Percentiles rank a stretch among this genome's conserved stretches.
phyloP scores from a whole-genome alignment of 108 stramenopile genomes.

The Nitzschia sp. region DNA sequence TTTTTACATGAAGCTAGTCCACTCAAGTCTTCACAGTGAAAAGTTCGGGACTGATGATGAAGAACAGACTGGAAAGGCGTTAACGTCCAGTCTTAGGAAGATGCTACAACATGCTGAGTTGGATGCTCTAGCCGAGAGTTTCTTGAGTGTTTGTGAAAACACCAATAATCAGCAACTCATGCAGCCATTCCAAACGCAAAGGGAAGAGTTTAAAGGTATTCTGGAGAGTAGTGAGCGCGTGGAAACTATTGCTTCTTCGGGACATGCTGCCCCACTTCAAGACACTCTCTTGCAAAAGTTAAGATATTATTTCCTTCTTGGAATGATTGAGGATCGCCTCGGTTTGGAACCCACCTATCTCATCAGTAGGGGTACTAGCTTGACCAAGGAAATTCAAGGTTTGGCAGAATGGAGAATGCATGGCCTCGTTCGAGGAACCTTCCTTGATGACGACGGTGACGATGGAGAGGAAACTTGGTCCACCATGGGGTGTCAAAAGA shows the following conservation, averaged over 20 bases:
- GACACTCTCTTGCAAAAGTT: conserved; percentile 51
- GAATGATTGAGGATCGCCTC: conserved; percentile 49
- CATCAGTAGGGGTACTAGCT: conserved; percentile 46
- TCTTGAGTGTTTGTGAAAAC: not conserved
- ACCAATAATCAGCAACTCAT: conserved; percentile 3
- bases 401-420: conserved; percentile 55
- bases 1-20: conserved; percentile 53
- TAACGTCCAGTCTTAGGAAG: conserved; percentile 25
- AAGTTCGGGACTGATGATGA: not conserved
- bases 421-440: not conserved
- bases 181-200: conserved; percentile 24
- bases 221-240: conserved; percentile 33
- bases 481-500: conserved; percentile 1
- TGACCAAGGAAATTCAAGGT: conserved; percentile 49
- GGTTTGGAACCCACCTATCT: conserved; percentile 55
- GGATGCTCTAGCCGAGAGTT: conserved; percentile 4
- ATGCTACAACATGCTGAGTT: conserved; percentile 39
- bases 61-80: not conserved
- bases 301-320: conserved; percentile 53
- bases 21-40: not conserved
- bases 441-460: not conserved
- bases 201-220: conserved; percentile 36
- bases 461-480: conserved; percentile 4
- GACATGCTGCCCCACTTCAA: conserved; percentile 18
- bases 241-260: conserved; percentile 21